phyloP scores from a whole-genome alignment of 208 protist genomes.

The Angomonas desouzai region DNA sequence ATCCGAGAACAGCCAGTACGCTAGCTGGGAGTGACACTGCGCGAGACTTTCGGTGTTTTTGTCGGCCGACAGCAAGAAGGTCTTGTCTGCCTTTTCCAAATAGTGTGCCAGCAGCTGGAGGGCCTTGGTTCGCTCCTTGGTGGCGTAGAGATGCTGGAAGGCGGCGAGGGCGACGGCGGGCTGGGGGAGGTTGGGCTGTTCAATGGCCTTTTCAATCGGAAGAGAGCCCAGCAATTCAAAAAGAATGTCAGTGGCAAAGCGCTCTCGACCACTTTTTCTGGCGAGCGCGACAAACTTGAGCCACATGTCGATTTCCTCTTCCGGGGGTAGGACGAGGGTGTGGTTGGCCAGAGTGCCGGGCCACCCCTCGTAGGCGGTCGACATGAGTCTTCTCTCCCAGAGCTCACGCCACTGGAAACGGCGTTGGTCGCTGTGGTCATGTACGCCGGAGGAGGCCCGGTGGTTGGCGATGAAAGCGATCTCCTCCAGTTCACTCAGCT shows the following conservation, averaged over 20 bases:
- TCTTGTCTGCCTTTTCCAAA: constrained; percentile 26
- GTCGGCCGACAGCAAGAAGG: constrained; percentile 2
- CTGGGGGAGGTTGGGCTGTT: constrained; percentile 30
- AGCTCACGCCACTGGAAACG: constrained; percentile 78
- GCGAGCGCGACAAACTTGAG: constrained; percentile 97
- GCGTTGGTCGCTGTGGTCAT: constrained; percentile 35
- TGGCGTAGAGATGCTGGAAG: constrained; percentile 87
- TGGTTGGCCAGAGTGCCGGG: constrained; percentile 96
- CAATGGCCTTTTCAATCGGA: constrained; percentile 46
- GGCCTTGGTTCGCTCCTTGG: constrained; percentile 60
- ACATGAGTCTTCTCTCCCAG: constrained; percentile 75
- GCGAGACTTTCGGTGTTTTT: constrained; percentile 43
- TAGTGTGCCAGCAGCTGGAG: constrained; percentile 70
- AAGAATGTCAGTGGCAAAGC: constrained; percentile 87
- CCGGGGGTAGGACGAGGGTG: constrained; percentile 89
- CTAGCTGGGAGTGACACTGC: constrained; percentile 81
- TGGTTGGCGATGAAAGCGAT: constrained; percentile 74
- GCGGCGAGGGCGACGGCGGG: constrained; percentile 74
- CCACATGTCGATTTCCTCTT: constrained; percentile 96
- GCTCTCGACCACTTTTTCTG: constrained; percentile 81
- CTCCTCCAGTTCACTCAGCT: constrained; percentile 99
- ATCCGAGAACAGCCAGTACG: constrained; percentile 67
- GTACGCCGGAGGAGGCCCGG: background rate
- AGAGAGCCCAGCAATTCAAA: constrained; percentile 77
- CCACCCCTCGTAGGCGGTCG: constrained; percentile 96